Base-by-base conservation (phyloP, 768 basidiomycete species). In the Tricholoma matsutake region DNA sequence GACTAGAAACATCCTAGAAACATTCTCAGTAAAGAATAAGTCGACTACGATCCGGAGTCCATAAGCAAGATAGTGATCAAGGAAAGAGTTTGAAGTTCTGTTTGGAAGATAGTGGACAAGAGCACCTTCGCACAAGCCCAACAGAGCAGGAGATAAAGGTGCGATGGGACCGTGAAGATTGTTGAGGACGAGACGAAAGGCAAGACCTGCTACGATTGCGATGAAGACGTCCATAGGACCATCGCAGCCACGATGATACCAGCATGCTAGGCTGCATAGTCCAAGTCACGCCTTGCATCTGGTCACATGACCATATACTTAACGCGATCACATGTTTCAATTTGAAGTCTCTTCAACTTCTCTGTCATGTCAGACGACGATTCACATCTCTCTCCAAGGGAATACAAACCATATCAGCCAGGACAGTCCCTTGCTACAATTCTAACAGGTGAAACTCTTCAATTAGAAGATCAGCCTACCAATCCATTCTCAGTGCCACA, bases 41-140 rank as follows among this genome's bases (percentile, higher is more conserved):
- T 83, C 81, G 39, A 81, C 67, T 41, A 74, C 62, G 29, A 81
- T 68, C 22, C 81, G 78, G 54, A 82, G 69, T 31, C 74, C 76
- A 57, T 76, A 80, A 39, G 79, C 76, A 20, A 81, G 72, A 63
- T 74, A 73, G 58, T 79, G 76, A 67, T 80, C 77, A 28, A 77
- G 49, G 54, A 71, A 66, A 35, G 70, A 25, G 22, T 25, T 25
- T 25, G 22, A 69, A 6, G 73, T 67, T 47, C 65, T 63, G 22
- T 63, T 72, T 10, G 58, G 58, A 18, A 79, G 67, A 56, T 78
- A 76, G 64, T 80, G 76, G n/a, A 81, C 64, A 18, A 77, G 71
- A 29, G 74, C 69, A 49, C 91, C 89, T 72, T 92, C 90, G 88
- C 89, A 92, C 18, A 91, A 76, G 8, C 82, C 82, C 16, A 82